These are phyloP conservation scores for Ustilago tritici DNA, from an alignment of 1,284 basidiomycete species.

Conservation along the genomic window DNA sequence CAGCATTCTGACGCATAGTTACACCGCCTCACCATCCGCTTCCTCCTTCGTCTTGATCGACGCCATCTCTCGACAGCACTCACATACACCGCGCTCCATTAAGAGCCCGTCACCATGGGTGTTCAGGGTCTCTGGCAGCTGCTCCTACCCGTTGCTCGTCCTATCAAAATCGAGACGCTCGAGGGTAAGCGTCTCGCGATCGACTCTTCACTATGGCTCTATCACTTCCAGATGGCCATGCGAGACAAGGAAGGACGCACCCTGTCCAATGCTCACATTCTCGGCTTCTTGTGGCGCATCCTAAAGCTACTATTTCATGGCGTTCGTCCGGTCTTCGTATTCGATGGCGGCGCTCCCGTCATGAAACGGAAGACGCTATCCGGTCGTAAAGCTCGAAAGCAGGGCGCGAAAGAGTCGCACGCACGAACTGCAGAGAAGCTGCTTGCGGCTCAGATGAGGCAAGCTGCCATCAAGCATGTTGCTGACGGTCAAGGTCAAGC, in stretches of 20 bases:
- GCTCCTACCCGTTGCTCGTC: slow-evolving; percentile 68
- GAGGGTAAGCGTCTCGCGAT: slow-evolving; percentile 73
- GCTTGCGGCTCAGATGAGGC: slow-evolving; percentile 90
- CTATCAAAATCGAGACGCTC: slow-evolving; percentile 69
- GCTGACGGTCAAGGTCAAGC: slow-evolving; percentile 26
- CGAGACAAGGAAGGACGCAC: slow-evolving; percentile 93
- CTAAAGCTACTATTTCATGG: slow-evolving; percentile 94
- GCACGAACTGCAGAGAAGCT: slow-evolving; percentile 79
- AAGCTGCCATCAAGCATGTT: slow-evolving; percentile 84
- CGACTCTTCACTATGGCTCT: slow-evolving; percentile 99
- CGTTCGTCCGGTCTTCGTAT: slow-evolving; percentile 84
- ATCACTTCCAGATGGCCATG: slow-evolving; percentile 85
- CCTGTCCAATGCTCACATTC: slow-evolving; percentile 91
- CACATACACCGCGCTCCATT: not conserved
- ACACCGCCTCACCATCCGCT: not conserved
- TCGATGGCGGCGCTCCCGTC: slow-evolving; percentile 78
- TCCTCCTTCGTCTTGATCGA: not conserved
- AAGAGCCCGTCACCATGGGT: slow-evolving; percentile 56
- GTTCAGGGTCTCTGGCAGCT: slow-evolving; percentile 69
- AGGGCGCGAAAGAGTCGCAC: slow-evolving; percentile 71
- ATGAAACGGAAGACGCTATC: slow-evolving; percentile 70
- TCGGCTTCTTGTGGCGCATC: slow-evolving; percentile 85
- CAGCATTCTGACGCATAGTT: not conserved
- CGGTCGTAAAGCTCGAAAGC: slow-evolving; percentile 75
- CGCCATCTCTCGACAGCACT: not conserved